phyloP scores from a whole-genome alignment of 768 basidiomycete species.

The Leccinellum albellum region DNA sequence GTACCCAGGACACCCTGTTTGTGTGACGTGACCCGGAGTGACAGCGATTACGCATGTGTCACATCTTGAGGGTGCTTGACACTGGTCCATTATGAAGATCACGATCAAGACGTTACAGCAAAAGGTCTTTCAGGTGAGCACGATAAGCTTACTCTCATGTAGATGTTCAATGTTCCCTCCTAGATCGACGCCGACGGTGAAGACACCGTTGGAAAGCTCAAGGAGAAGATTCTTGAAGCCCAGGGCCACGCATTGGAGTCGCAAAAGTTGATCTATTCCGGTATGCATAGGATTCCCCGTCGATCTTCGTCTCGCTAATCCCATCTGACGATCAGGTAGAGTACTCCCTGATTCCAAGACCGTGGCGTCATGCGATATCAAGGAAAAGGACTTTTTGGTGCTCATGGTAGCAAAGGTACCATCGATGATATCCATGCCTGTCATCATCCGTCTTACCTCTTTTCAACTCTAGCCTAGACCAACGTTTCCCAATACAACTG shows the following conservation, averaged over 20 bases:
- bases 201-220: constrained; percentile 75
- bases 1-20: constrained; percentile 21
- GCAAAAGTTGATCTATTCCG: constrained; percentile 96
- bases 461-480: constrained; percentile 50
- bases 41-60: constrained; percentile 20
- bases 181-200: constrained; percentile 74
- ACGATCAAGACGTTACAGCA: constrained; percentile 95
- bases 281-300: constrained; percentile 38
- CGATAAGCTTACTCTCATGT: not conserved
- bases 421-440: constrained; percentile 10
- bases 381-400: constrained; percentile 99
- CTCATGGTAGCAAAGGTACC: constrained; percentile 95
- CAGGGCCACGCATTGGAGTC: constrained; percentile 70
- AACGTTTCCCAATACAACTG: constrained; percentile 28
- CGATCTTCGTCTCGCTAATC: constrained; percentile 5
- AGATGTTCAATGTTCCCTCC: not conserved
- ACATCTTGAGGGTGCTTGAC: constrained; percentile 16
- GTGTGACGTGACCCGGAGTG: constrained; percentile 19
- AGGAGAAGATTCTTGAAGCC: constrained; percentile 73
- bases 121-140: constrained; percentile 77
- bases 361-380: constrained; percentile 83
- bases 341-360: constrained; percentile 86
- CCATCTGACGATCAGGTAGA: constrained; percentile 58
- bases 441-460: constrained; percentile 1
- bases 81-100: constrained; percentile 70